Evolutionary conservation across 2,329 filamentous ascomycete species (phyloP).

Genomic region (Arachnomyces sp.): DNA sequence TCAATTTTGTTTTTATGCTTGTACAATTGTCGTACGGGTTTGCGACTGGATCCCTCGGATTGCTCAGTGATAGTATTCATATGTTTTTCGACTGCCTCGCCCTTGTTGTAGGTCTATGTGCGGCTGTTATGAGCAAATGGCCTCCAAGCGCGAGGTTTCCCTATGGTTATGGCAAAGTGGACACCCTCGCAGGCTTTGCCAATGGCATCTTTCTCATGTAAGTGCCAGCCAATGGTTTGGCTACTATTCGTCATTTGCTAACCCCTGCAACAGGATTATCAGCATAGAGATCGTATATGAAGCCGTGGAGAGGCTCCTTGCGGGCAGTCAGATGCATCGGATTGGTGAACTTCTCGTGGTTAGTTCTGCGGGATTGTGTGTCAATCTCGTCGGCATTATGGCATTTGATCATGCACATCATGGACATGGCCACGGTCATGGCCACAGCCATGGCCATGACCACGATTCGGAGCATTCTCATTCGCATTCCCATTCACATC

Average conservation of each 20-base stretch:
- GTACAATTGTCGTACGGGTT: constrained; percentile 93
- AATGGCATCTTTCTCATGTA: constrained; percentile 92
- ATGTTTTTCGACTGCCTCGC: constrained; percentile 99
- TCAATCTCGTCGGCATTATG: constrained; percentile 87
- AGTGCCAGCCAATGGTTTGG: constrained; percentile 21
- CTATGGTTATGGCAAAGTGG: constrained; percentile 93
- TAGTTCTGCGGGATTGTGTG: constrained; percentile 72
- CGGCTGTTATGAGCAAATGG: constrained; percentile 95
- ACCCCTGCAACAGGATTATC: constrained; percentile 56
- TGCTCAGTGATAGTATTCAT: constrained; percentile 96
- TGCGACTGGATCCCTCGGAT: constrained; percentile 80
- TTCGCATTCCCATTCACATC: constrained; percentile 29
- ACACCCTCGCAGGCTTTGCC: constrained; percentile 90
- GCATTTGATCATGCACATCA: constrained; percentile 67
- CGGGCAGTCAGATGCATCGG: constrained; percentile 74
- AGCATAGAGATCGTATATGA: constrained; percentile 95
- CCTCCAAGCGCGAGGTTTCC: constrained; percentile 81
- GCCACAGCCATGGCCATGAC: constrained; percentile 35
- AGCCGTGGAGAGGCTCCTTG: constrained; percentile 76
- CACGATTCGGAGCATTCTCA: constrained; percentile 15
- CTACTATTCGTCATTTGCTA: constrained; percentile 8
- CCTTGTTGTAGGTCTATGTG: constrained; percentile 78
- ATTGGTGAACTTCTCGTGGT: constrained; percentile 82
- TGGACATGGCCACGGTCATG: constrained; percentile 39
- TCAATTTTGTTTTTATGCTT: constrained; percentile 92